phyloP scores from a whole-genome alignment of 345 rosid species.

The Sonneratia caseolaris region DNA sequence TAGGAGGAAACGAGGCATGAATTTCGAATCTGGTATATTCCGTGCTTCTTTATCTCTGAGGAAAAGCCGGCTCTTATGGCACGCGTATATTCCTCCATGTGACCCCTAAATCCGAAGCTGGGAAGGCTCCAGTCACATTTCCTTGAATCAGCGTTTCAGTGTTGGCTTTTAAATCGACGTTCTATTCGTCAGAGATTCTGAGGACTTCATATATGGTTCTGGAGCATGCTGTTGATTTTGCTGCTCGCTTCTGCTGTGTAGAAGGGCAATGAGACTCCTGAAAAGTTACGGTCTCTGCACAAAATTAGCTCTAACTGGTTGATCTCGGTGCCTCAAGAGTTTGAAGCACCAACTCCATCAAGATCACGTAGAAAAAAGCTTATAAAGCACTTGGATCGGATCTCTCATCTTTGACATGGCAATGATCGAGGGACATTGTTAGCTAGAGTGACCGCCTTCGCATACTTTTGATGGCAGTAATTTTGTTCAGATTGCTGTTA shows the following conservation, averaged over 20 bases:
- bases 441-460: background rate
- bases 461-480: background rate
- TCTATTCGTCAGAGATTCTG: background rate
- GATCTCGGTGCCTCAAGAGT: constrained; percentile 27
- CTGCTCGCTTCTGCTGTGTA: background rate
- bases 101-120: background rate
- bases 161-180: background rate
- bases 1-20: background rate
- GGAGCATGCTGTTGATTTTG: background rate
- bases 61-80: background rate
- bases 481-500: background rate
- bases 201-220: background rate
- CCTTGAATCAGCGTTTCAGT: background rate
- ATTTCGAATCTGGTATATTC: background rate
- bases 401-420: constrained; percentile 49
- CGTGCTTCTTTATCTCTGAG: background rate
- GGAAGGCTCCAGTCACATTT: background rate
- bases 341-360: constrained; percentile 82
- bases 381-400: constrained; percentile 71
- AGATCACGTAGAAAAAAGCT: constrained; percentile 86
- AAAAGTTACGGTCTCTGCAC: background rate
- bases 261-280: background rate
- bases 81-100: background rate
- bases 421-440: background rate
- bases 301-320: constrained; percentile 3